A percentile compares a stretch with the other conserved stretches of the same genome.
Conservation (phyloP, 1,284 basidiomycete genomes). For the Boletellus deceptivus region DNA sequence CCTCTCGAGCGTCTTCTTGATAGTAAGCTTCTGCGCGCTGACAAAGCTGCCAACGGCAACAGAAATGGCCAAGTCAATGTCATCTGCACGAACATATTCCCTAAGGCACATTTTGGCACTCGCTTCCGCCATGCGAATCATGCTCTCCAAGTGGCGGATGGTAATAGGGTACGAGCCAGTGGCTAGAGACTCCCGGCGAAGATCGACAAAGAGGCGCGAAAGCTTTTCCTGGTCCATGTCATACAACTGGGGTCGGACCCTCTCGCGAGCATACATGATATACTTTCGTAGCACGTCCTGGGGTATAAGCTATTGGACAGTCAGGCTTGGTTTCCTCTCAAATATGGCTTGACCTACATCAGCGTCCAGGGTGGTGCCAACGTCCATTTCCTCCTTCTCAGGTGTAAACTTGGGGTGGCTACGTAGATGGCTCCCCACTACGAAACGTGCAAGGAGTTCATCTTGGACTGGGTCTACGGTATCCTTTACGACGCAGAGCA, state of each 20-base stretch:
- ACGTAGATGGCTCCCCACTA: slow-evolving; percentile 92
- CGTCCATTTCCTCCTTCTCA: slow-evolving; percentile 83
- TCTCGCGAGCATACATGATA: slow-evolving; percentile 98
- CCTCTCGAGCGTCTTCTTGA: slow-evolving; percentile 96
- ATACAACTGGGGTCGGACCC: slow-evolving; percentile 88
- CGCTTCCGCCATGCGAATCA: slow-evolving; percentile 99
- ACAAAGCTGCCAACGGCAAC: slow-evolving; percentile 96
- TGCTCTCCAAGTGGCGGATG: slow-evolving; percentile 95
- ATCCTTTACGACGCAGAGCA: slow-evolving; percentile 98
- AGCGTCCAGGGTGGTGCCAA: slow-evolving; percentile 85
- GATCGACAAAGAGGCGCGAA: slow-evolving; percentile 91
- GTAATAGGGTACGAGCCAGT: slow-evolving; percentile 99
- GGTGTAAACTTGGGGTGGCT: slow-evolving; percentile 93
- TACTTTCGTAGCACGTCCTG: slow-evolving; percentile 98
- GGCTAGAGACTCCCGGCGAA: slow-evolving; percentile 92
- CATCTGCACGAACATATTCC: slow-evolving; percentile 94
- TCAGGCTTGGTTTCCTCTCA: slow-evolving; percentile 12
- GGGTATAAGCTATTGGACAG: slow-evolving; percentile 74
- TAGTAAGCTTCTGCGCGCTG: slow-evolving; percentile 95
- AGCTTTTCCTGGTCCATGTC: slow-evolving; percentile 97
- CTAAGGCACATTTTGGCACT: slow-evolving; percentile 98
- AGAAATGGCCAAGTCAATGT: slow-evolving; percentile 96
- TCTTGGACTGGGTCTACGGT: slow-evolving; percentile 96
- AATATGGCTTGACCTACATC: slow-evolving; percentile 61
- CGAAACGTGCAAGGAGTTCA: slow-evolving; percentile 94